Evolutionary conservation across 2,329 filamentous ascomycete genomes (phyloP), one percentile per base, ranked within the genome.

Genomic region (Alternaria metachromatica): DNA sequence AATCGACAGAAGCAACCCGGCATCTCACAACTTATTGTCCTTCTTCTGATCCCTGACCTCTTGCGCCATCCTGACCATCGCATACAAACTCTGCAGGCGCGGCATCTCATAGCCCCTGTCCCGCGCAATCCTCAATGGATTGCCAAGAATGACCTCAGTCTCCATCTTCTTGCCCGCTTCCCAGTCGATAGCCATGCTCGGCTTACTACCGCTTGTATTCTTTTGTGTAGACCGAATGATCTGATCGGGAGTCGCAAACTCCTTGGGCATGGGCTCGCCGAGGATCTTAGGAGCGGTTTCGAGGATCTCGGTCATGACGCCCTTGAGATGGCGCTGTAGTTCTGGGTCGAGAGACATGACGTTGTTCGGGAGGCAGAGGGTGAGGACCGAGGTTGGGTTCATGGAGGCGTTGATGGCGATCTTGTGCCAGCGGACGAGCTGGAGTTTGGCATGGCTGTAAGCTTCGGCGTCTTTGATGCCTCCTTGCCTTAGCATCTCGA

Each of bases 321-420:
- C 89, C 18, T 84, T 81, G 9, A 92, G 78, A 76, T 92, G 90
- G 21, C 79, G 77, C 48, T 86, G 84, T 43, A 92, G 80, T 73
- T 92, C 89, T 0, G 86, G 77, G 69, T 92, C 90, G 12, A 81
- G 79, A 6, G 88, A 84, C 88, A 93, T 92, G 65, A 87, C 86
- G 49, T 88, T 85, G 73, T 92, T 92, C 57, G 87, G 86, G 2
- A 85, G 82, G 2, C 89, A 89, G 12, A 89, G 88, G 1, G 86
- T 87, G 0, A 93, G 84, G 8, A 92, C 89, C 2, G 90, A 88
- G 1, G 88, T 89, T 0, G 90, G 90, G 80, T 93, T 93, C 85
- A 92, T 91, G 55, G 89, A 87, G 0, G 90, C 89, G 77, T 93
- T 93, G 82, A 93, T 92, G 71, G 89, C 90, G 65, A 92, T 87